phyloP scores from a whole-genome alignment of 495 filamentous ascomycete genomes.

The Tuber melanosporum region DNA sequence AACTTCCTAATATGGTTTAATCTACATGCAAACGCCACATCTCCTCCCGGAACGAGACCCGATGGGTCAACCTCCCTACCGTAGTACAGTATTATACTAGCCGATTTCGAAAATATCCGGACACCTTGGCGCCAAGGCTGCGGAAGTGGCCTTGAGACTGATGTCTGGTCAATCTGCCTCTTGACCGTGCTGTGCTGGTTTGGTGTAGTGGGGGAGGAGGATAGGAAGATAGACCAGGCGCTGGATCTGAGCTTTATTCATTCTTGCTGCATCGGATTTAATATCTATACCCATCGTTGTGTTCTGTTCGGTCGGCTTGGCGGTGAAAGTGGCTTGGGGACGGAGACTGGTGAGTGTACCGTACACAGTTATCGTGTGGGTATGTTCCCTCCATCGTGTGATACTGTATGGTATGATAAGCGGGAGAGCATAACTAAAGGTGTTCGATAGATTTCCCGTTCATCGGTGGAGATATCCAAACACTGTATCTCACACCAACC shows the following conservation, averaged over 20 bases:
- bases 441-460: background rate
- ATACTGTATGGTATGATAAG: background rate
- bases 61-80: too few species aligned
- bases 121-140: too few species aligned
- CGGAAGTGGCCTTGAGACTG: slow-evolving; percentile 40
- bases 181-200: slow-evolving; percentile 30
- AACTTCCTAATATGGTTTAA: too few species aligned
- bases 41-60: too few species aligned
- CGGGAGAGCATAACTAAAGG: background rate
- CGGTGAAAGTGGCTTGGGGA: background rate
- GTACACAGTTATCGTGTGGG: background rate
- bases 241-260: slow-evolving; percentile 22
- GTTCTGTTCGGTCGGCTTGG: background rate
- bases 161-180: slow-evolving; percentile 24
- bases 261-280: slow-evolving; percentile 36
- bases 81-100: too few species aligned
- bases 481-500: background rate
- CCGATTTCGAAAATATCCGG: too few species aligned
- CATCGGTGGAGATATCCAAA: background rate
- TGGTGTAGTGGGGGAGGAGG: slow-evolving; percentile 4
- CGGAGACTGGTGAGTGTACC: background rate
- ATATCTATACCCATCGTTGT: slow-evolving; percentile 35
- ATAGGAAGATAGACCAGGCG: too few species aligned
- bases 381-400: background rate
- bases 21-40: too few species aligned